Percentiles rank a stretch among this genome's conserved stretches.
Evolutionary conservation across 352 stramenopile species (phyloP).

Genomic region (Phytophthora pisi): DNA sequence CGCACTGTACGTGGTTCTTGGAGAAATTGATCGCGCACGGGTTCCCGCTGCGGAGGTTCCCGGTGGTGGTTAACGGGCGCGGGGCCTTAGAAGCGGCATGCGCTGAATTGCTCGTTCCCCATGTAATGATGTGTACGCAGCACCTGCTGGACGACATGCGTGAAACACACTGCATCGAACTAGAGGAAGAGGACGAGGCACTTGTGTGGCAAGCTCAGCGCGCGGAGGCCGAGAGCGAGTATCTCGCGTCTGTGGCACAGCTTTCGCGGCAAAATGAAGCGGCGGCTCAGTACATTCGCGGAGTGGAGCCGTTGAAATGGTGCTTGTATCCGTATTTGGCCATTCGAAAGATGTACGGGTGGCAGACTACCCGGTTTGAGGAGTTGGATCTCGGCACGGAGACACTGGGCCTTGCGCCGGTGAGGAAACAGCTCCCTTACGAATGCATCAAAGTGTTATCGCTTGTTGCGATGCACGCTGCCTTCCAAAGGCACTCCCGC

Average conservation of each 20-base stretch:
- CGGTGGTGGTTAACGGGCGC: constrained; percentile 42
- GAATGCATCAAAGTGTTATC: constrained; percentile 50
- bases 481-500: constrained; percentile 44
- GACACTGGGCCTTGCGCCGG: constrained; percentile 18
- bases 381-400: constrained; percentile 31
- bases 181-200: constrained; percentile 35
- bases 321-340: constrained; percentile 54
- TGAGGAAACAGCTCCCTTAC: constrained; percentile 35
- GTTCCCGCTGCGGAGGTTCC: constrained; percentile 49
- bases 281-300: constrained; percentile 44
- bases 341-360: constrained; percentile 52
- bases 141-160: constrained; percentile 45
- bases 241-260: constrained; percentile 32
- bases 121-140: constrained; percentile 45
- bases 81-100: constrained; percentile 30
- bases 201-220: constrained; percentile 48
- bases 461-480: constrained; percentile 40
- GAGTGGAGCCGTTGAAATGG: constrained; percentile 43
- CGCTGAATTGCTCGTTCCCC: constrained; percentile 28
- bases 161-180: constrained; percentile 12
- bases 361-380: constrained; percentile 48
- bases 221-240: constrained; percentile 49
- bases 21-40: constrained; percentile 50
- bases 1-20: constrained; percentile 54
- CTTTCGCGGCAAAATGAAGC: constrained; percentile 40